Percentiles rank a stretch among this genome's conserved stretches.
phyloP scores from a whole-genome alignment of 176 grass and related monocot species.

The Phyllostachys edulis region DNA sequence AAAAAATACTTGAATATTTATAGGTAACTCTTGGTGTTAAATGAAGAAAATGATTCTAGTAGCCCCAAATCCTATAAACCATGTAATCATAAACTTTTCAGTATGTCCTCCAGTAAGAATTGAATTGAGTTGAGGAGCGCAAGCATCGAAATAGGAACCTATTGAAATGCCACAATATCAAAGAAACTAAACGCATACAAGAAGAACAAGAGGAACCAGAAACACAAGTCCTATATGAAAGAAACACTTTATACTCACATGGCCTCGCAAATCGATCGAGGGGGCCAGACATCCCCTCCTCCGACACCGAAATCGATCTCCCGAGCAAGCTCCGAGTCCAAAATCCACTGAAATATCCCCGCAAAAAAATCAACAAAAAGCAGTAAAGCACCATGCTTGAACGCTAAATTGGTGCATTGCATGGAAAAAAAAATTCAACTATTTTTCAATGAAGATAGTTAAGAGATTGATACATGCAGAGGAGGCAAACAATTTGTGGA shows the following conservation, averaged over 20 bases:
- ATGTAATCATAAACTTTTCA: not conserved
- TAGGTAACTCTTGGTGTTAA: not conserved
- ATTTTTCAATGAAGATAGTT: not conserved
- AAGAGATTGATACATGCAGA: not conserved
- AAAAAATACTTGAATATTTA: not conserved
- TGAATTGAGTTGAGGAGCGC: not conserved
- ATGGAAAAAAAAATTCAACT: not conserved
- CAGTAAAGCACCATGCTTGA: not conserved
- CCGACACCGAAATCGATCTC: slow-evolving; percentile 1
- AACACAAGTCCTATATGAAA: not conserved
- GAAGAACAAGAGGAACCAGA: not conserved
- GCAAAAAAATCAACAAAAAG: not conserved
- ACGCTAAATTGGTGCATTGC: not conserved
- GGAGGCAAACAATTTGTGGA: not conserved
- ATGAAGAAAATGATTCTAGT: not conserved
- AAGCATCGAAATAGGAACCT: not conserved
- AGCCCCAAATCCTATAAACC: slow-evolving; percentile 14
- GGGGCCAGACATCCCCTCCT: slow-evolving; percentile 66
- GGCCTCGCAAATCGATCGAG: slow-evolving; percentile 72
- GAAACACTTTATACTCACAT: slow-evolving; percentile 52
- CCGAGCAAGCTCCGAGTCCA: slow-evolving; percentile 8
- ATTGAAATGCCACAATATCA: not conserved
- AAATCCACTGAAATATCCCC: slow-evolving; percentile 19
- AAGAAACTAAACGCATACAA: not conserved
- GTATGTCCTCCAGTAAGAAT: not conserved